Conservation (phyloP, 495 filamentous ascomycete species). For the Entonaema liquescens region DNA sequence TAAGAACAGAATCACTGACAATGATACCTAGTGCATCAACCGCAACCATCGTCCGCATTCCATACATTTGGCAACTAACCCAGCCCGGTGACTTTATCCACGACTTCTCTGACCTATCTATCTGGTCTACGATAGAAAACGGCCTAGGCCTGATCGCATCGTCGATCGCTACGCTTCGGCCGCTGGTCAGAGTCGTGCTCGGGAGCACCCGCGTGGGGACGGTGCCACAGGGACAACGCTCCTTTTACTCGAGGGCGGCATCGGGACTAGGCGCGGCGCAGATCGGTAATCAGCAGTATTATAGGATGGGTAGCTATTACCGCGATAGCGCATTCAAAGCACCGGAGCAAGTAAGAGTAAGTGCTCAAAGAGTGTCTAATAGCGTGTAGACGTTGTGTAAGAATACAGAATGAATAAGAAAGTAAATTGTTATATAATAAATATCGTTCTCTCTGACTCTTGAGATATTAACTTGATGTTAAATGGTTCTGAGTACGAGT, state of each 20-base stretch:
- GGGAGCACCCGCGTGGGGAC: constrained; percentile 4
- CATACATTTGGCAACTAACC: constrained; percentile 46
- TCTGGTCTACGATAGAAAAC: constrained; percentile 53
- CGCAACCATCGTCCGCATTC: constrained; percentile 54
- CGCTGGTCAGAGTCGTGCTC: constrained; percentile 39
- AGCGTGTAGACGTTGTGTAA: neutral
- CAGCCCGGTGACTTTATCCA: constrained; percentile 46
- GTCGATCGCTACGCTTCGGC: constrained; percentile 52
- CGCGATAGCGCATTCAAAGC: neutral
- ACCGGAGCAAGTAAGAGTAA: neutral
- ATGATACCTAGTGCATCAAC: constrained; percentile 43
- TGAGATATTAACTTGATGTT: neutral
- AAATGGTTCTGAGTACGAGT: too few relatives aligned
- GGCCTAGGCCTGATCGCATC: constrained; percentile 53
- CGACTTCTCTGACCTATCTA: constrained; percentile 48
- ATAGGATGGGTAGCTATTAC: constrained; percentile 15
- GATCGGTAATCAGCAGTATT: constrained; percentile 2
- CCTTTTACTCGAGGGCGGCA: constrained; percentile 12
- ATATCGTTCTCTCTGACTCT: neutral
- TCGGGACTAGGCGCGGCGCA: constrained; percentile 8
- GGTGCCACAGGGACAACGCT: neutral
- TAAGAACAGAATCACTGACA: constrained; percentile 5
- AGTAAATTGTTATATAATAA: neutral
- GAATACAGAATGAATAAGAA: neutral
- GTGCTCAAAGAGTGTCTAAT: neutral